Percentiles rank a stretch among this genome's conserved stretches.
phyloP scores from a whole-genome alignment of 1,139 yeast species.

The Magnusiomyces suaveolens region DNA sequence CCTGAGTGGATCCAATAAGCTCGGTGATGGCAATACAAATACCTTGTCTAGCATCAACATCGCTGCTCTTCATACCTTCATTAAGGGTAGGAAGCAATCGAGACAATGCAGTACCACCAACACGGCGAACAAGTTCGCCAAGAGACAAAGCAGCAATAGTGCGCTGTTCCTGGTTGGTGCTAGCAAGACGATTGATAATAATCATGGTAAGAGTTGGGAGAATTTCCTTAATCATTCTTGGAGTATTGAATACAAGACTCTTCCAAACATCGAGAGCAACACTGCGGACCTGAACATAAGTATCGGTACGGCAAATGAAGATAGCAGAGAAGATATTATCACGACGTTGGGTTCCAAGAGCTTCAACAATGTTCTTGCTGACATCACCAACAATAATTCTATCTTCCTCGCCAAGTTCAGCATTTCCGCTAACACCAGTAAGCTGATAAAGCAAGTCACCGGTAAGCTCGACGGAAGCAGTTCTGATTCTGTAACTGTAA shows the following conservation, averaged over 20 bases:
- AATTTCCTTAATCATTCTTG: constrained; percentile 89
- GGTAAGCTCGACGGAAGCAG: constrained; percentile 91
- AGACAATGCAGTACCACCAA: constrained; percentile 79
- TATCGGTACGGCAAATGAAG: constrained; percentile 90
- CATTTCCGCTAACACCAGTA: constrained; percentile 53
- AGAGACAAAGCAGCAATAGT: constrained; percentile 86
- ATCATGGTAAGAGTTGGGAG: constrained; percentile 73
- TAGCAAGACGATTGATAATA: constrained; percentile 75
- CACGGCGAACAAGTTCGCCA: constrained; percentile 92
- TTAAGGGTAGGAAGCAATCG: constrained; percentile 81
- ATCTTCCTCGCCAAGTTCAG: constrained; percentile 39
- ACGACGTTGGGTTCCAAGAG: constrained; percentile 80
- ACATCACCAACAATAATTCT: constrained; percentile 50
- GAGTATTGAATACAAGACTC: constrained; percentile 90
- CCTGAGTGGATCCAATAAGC: constrained; percentile 64
- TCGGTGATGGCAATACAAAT: constrained; percentile 89
- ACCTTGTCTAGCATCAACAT: constrained; percentile 85
- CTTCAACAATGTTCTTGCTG: constrained; percentile 58
- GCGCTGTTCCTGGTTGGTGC: constrained; percentile 68
- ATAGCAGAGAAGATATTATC: constrained; percentile 75
- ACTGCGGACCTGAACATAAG: constrained; percentile 74
- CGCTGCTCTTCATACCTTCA: constrained; percentile 48
- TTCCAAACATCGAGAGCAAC: constrained; percentile 97
- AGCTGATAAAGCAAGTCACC: constrained; percentile 93
- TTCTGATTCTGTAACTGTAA: constrained; percentile 73